phyloP scores from a whole-genome alignment of 2,329 filamentous ascomycete species.

The Xylariaceae sp. region DNA sequence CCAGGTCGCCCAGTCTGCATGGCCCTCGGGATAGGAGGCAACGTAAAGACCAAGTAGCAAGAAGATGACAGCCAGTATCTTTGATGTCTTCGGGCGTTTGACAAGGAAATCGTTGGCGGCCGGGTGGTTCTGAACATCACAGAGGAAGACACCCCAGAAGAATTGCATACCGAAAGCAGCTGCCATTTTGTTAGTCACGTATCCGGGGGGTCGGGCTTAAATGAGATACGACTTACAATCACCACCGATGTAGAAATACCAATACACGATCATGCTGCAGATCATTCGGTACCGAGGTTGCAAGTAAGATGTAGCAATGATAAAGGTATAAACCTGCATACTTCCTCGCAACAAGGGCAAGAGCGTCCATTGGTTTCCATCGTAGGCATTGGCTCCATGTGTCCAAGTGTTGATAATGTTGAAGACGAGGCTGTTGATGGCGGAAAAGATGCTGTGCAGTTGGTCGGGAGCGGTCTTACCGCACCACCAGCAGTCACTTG shows the following conservation, averaged over 20 bases:
- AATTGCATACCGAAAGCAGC: constrained; percentile 53
- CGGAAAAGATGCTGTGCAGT: constrained; percentile 36
- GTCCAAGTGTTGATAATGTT: constrained; percentile 51
- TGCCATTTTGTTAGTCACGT: constrained; percentile 4
- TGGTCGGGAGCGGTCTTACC: constrained; percentile 43
- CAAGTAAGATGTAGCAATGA: constrained; percentile 48
- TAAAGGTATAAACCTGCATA: constrained; percentile 50
- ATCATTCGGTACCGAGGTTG: constrained; percentile 47
- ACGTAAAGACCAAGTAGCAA: constrained; percentile 52
- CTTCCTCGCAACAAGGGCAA: constrained; percentile 52
- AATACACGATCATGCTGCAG: constrained; percentile 41
- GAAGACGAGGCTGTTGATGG: constrained; percentile 40
- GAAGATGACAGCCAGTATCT: constrained; percentile 45
- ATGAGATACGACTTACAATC: constrained; percentile 25
- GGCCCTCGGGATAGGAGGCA: constrained; percentile 57
- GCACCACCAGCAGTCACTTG: constrained; percentile 58
- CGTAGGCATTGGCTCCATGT: constrained; percentile 46
- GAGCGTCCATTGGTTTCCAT: constrained; percentile 57
- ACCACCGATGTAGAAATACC: constrained; percentile 43
- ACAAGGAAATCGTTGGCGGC: constrained; percentile 44
- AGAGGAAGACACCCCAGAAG: constrained; percentile 59
- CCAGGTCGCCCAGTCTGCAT: constrained; percentile 51
- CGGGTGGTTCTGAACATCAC: constrained; percentile 51
- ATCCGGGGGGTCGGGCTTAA: constrained; percentile 11
- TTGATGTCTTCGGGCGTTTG: constrained; percentile 40